Evolutionary conservation across 1,284 basidiomycete genomes (phyloP).

Genomic region (Phellopilus nigrolimitatus): DNA sequence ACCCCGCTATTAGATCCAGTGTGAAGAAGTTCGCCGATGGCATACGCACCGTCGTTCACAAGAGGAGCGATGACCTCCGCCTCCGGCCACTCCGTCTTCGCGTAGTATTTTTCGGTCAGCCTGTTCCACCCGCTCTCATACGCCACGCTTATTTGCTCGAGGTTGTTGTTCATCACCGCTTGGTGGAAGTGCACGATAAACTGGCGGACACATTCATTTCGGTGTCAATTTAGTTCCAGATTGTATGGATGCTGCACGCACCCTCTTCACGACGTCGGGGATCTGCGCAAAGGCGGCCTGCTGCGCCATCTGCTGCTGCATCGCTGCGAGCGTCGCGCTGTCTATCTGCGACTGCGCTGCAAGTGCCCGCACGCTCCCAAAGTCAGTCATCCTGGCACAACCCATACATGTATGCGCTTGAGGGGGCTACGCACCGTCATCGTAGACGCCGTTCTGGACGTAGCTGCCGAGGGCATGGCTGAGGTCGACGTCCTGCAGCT

Average conservation of each 20-base stretch:
- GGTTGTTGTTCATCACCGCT: conserved; percentile 82
- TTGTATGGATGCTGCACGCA: conserved; percentile 37
- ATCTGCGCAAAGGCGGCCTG: conserved; percentile 74
- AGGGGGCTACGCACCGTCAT: conserved; percentile 51
- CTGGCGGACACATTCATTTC: conserved; percentile 37
- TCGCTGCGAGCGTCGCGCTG: conserved; percentile 58
- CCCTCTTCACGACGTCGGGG: conserved; percentile 77
- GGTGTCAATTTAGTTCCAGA: background rate
- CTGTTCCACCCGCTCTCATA: conserved; percentile 98
- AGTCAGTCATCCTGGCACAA: background rate
- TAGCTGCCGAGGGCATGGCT: conserved; percentile 68
- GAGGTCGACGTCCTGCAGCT: conserved; percentile 66
- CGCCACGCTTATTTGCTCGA: conserved; percentile 83
- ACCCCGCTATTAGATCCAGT: no score
- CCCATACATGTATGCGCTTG: background rate
- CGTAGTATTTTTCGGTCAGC: conserved; percentile 92
- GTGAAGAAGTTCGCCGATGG: no score
- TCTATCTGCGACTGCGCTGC: conserved; percentile 53
- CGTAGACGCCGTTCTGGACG: conserved; percentile 60
- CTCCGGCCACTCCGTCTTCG: conserved; percentile 95
- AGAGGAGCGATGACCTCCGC: conserved; percentile 92
- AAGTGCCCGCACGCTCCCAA: conserved; percentile 6
- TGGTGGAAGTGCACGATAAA: conserved; percentile 91
- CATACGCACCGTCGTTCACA: conserved; percentile 76
- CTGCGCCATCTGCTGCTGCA: conserved; percentile 77